phyloP scores from a whole-genome alignment of 2,329 filamentous ascomycete genomes.

The Neoscytalidium dimidiatum region DNA sequence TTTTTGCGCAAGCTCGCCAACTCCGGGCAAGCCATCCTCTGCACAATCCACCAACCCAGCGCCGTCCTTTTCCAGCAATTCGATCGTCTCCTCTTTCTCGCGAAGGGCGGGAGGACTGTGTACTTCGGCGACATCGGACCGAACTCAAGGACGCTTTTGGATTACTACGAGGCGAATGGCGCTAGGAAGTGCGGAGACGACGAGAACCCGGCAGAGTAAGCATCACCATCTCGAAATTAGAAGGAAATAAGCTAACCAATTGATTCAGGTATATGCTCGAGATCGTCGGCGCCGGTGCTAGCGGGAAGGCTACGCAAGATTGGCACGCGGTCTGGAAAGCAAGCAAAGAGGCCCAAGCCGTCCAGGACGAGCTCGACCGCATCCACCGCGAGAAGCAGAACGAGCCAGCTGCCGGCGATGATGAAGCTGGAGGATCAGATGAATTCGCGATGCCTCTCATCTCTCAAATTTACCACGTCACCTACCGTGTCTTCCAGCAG shows the following conservation, averaged over 20 bases:
- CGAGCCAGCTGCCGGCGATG: constrained; percentile 29
- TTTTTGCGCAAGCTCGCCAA: constrained; percentile 64
- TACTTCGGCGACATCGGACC: constrained; percentile 51
- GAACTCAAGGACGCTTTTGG: constrained; percentile 41
- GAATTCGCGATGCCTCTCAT: constrained; percentile 48
- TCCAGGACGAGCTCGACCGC: constrained; percentile 42
- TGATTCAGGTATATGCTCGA: constrained; percentile 63
- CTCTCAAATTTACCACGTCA: constrained; percentile 35
- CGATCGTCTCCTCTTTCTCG: constrained; percentile 46
- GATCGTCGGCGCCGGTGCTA: constrained; percentile 31
- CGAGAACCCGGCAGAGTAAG: constrained; percentile 69
- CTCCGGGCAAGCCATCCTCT: constrained; percentile 48
- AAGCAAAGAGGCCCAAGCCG: constrained; percentile 25
- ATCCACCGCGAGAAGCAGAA: constrained; percentile 40
- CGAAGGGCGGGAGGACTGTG: constrained; percentile 35
- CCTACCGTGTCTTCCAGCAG: constrained; percentile 46
- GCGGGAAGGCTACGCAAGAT: constrained; percentile 46
- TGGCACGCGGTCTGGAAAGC: constrained; percentile 45
- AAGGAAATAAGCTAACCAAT: constrained; percentile 36
- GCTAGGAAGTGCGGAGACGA: constrained; percentile 59
- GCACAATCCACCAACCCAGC: constrained; percentile 50
- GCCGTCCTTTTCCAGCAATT: constrained; percentile 50
- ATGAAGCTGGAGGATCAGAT: constrained; percentile 36
- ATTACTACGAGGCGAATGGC: constrained; percentile 65
- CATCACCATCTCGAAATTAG: background rate